These are phyloP conservation scores for Murraya koenigii DNA, from an alignment of 345 rosid species.

Conservation along the genomic window DNA sequence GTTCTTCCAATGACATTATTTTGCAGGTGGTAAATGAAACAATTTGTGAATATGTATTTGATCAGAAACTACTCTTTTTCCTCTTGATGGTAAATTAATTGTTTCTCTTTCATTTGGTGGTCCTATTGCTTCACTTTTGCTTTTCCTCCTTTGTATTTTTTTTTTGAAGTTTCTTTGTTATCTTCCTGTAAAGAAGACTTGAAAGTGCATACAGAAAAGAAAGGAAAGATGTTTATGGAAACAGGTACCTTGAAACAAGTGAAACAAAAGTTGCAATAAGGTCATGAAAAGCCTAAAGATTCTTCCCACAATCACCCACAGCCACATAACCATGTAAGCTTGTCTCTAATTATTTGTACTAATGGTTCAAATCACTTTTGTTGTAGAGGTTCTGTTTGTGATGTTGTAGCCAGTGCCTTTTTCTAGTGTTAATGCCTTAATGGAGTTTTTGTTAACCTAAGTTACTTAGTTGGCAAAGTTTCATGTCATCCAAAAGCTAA, in stretches of 20 bases:
- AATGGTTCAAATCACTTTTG: slow-evolving; percentile 21
- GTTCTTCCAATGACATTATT: neutral
- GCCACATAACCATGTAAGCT: slow-evolving; percentile 17
- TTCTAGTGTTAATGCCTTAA: neutral
- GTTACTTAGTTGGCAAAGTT: neutral
- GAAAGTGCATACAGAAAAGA: slow-evolving; percentile 14
- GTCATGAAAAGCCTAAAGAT: slow-evolving; percentile 20
- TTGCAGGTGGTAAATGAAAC: slow-evolving; percentile 43
- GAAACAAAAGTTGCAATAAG: slow-evolving; percentile 26
- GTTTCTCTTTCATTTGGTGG: slow-evolving; percentile 9
- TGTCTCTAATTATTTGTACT: slow-evolving; percentile 18
- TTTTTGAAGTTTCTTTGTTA: slow-evolving; percentile 6
- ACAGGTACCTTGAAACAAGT: slow-evolving; percentile 28
- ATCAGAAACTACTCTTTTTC: neutral
- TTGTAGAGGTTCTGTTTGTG: slow-evolving; percentile 17
- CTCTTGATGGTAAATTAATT: slow-evolving; percentile 15
- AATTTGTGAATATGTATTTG: slow-evolving; percentile 1
- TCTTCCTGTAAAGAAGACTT: neutral
- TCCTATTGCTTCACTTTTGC: slow-evolving; percentile 5
- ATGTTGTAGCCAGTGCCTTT: slow-evolving; percentile 16
- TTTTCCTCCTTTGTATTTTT: neutral
- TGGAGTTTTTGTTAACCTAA: neutral
- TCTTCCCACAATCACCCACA: slow-evolving; percentile 5
- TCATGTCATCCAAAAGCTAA: slow-evolving; percentile 8
- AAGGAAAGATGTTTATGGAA: slow-evolving; percentile 14